These are phyloP conservation scores for Fusarium metavorans DNA, from an alignment of 2,329 filamentous ascomycete species.

Conservation along the genomic window DNA sequence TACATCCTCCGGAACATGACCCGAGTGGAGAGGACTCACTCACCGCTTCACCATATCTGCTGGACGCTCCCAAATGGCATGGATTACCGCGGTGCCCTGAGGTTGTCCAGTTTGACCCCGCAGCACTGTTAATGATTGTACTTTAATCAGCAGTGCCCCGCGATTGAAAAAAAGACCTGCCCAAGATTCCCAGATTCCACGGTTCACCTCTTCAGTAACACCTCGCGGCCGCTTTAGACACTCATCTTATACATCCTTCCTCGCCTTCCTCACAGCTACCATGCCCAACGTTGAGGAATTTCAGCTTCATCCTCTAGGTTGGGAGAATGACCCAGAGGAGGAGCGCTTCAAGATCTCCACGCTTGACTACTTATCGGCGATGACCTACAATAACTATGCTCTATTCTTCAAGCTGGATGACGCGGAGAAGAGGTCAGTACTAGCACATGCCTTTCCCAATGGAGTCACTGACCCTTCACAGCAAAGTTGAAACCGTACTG, in stretches of 20 bases:
- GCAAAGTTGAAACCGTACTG: slow-evolving; percentile 15
- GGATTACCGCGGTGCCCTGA: background rate
- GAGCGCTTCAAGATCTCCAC: slow-evolving; percentile 25
- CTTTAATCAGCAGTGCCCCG: background rate
- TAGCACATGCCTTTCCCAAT: background rate
- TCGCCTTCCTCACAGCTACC: background rate
- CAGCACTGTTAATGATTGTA: background rate
- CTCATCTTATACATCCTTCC: background rate
- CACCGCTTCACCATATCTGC: background rate
- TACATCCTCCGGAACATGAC: background rate
- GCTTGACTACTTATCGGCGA: slow-evolving; percentile 23
- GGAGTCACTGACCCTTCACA: background rate
- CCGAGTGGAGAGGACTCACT: background rate
- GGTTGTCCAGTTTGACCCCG: background rate
- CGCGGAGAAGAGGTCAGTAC: slow-evolving; percentile 6
- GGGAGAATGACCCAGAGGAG: slow-evolving; percentile 28
- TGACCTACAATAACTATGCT: slow-evolving; percentile 17
- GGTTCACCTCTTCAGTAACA: background rate
- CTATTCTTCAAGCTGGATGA: slow-evolving; percentile 21
- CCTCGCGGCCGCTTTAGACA: background rate
- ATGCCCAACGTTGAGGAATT: slow-evolving; percentile 19
- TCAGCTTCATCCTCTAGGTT: slow-evolving; percentile 21
- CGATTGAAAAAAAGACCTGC: background rate
- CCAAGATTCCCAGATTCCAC: background rate
- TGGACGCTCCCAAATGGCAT: background rate